A percentile compares a stretch with the other conserved stretches of the same genome.
Conservation (phyloP, 2,329 filamentous ascomycete species). For the Colletotrichum abscissum region DNA sequence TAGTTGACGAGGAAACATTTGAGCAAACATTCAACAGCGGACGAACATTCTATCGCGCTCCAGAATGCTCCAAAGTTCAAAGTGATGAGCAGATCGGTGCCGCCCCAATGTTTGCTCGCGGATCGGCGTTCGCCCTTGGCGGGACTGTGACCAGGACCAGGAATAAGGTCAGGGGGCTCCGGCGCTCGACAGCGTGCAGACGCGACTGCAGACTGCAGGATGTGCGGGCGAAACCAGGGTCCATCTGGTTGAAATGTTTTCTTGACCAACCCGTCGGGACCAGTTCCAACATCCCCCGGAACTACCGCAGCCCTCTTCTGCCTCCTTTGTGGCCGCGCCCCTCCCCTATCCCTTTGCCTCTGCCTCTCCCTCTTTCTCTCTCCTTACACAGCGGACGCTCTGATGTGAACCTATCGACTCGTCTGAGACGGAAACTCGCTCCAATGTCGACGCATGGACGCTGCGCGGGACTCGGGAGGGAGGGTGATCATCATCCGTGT, state of each 20-base stretch:
- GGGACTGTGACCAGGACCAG: slow-evolving; percentile 12
- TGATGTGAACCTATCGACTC: slow-evolving; percentile 20
- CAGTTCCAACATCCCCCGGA: slow-evolving; percentile 24
- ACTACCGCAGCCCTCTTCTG: slow-evolving; percentile 11
- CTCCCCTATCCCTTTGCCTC: background rate
- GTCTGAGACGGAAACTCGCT: slow-evolving; percentile 17
- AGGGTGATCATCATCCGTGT: slow-evolving; percentile 21
- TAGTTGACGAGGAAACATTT: background rate
- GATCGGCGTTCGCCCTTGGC: slow-evolving; percentile 27
- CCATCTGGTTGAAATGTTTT: slow-evolving; percentile 16
- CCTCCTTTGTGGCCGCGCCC: slow-evolving; percentile 7
- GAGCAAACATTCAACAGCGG: background rate
- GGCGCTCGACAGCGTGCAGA: slow-evolving; percentile 13
- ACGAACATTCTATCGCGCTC: background rate
- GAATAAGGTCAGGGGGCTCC: slow-evolving; percentile 12
- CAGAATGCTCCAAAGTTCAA: background rate
- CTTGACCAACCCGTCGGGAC: slow-evolving; percentile 33
- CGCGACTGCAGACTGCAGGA: slow-evolving; percentile 3
- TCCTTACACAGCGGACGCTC: slow-evolving; percentile 3
- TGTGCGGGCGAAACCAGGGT: slow-evolving; percentile 22
- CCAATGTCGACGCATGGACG: slow-evolving; percentile 21
- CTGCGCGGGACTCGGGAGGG: slow-evolving; percentile 3
- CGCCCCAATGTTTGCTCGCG: slow-evolving; percentile 16
- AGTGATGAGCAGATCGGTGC: slow-evolving; percentile 12
- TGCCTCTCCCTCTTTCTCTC: background rate